These are phyloP conservation scores for Hypericum perforatum DNA, from an alignment of 345 rosid species.

Conservation along the genomic window DNA sequence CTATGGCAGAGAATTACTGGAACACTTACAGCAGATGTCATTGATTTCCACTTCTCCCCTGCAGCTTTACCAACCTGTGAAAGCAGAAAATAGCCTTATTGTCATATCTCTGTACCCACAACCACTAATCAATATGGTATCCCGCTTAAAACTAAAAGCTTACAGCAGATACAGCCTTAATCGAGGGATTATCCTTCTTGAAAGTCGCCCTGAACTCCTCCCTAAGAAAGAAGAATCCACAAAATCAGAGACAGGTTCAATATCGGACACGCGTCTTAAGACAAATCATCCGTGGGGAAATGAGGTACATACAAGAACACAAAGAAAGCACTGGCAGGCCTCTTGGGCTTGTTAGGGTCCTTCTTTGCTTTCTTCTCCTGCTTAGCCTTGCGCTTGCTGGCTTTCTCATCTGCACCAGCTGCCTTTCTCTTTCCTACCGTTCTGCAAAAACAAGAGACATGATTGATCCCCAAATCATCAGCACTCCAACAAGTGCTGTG, in stretches of 20 bases:
- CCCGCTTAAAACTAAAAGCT: conserved; percentile 8
- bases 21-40: neutral
- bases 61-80: neutral
- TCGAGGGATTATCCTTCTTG: conserved; percentile 41
- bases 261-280: neutral
- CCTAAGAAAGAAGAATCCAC: neutral
- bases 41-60: conserved; percentile 4
- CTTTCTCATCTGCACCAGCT: neutral
- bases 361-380: neutral
- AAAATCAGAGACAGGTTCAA: neutral
- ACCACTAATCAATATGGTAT: neutral
- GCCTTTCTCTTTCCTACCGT: neutral
- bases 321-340: conserved; percentile 1
- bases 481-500: neutral
- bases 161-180: conserved; percentile 44
- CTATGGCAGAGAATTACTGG: neutral
- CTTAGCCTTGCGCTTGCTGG: neutral
- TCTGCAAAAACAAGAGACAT: conserved; percentile 19
- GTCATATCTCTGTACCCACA: neutral
- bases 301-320: neutral
- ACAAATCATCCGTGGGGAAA: neutral
- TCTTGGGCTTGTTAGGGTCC: conserved; percentile 3
- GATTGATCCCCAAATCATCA: conserved; percentile 4
- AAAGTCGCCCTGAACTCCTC: conserved; percentile 25
- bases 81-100: conserved; percentile 1